Evolutionary conservation across 2,329 filamentous ascomycete genomes (phyloP).

Genomic region (Pseudonectria foliicola): DNA sequence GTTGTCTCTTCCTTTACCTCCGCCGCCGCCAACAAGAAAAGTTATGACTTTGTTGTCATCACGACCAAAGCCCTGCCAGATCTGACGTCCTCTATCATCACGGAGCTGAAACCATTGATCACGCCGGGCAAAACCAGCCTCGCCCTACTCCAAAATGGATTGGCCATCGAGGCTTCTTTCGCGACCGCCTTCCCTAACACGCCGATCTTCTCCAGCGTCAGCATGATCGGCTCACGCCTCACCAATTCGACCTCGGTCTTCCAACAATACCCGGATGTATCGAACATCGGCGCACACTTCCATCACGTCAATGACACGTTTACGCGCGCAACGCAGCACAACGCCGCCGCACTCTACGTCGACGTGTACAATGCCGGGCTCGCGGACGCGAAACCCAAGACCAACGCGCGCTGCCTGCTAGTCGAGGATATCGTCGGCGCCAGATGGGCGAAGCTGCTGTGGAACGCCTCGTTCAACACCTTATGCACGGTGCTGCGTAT

Average conservation of each 20-base stretch:
- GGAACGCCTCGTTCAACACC: too few relatives aligned
- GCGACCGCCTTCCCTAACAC: background rate
- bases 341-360: conserved; percentile 5
- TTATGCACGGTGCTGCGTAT: too few relatives aligned
- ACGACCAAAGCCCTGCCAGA: conserved; percentile 1
- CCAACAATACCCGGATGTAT: conserved; percentile 1
- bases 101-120: background rate
- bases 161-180: background rate
- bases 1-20: conserved; percentile 1
- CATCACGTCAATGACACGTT: conserved; percentile 4
- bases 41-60: conserved; percentile 1
- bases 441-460: background rate
- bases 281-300: conserved; percentile 3
- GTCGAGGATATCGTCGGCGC: conserved; percentile 6
- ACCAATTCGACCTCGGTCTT: background rate
- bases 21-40: background rate
- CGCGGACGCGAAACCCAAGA: conserved; percentile 4
- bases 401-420: conserved; percentile 5
- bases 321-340: conserved; percentile 2
- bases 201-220: conserved; percentile 1
- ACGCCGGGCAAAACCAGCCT: conserved; percentile 1
- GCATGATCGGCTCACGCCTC: conserved; percentile 1
- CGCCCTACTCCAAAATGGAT: conserved; percentile 1
- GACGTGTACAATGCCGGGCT: conserved; percentile 6
- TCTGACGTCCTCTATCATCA: background rate